Conservation (phyloP, 2,329 filamentous ascomycete genomes). For the Clonostachys byssicola region DNA sequence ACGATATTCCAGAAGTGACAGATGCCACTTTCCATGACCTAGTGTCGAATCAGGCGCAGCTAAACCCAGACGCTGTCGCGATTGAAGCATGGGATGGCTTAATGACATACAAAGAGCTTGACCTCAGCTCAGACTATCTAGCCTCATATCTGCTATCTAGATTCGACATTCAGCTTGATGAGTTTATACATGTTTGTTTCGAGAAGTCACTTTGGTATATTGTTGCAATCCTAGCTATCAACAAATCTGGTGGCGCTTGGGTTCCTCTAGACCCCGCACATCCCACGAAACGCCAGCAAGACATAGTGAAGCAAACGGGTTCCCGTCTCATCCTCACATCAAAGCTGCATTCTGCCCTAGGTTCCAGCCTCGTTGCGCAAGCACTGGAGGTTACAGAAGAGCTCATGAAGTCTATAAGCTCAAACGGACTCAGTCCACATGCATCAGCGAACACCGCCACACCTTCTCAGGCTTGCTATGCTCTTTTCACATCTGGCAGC, state of each 20-base stretch:
- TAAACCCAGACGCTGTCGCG: constrained; percentile 21
- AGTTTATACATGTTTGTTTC: constrained; percentile 9
- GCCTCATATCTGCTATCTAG: constrained; percentile 2
- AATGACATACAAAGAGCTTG: constrained; percentile 30
- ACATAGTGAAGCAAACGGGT: not conserved
- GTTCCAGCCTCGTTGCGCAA: not conserved
- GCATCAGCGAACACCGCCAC: constrained; percentile 8
- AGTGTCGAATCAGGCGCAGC: constrained; percentile 24
- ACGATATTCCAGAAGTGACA: not conserved
- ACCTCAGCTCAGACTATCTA: constrained; percentile 4
- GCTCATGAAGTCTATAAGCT: not conserved
- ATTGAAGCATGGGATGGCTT: constrained; percentile 34
- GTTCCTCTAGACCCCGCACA: constrained; percentile 9
- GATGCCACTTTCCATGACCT: constrained; percentile 30
- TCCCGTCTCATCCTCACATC: constrained; percentile 1
- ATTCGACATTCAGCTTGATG: constrained; percentile 1
- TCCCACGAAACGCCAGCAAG: not conserved
- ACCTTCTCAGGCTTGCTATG: constrained; percentile 4
- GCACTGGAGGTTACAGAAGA: not conserved
- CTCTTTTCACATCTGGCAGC: constrained; percentile 13
- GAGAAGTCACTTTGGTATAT: constrained; percentile 11
- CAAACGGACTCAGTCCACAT: constrained; percentile 11
- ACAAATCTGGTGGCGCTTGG: constrained; percentile 16
- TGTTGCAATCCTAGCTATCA: constrained; percentile 10
- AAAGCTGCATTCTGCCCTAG: not conserved